Conservation (phyloP, 495 filamentous ascomycete species). For the Sordaria brevicollis region DNA sequence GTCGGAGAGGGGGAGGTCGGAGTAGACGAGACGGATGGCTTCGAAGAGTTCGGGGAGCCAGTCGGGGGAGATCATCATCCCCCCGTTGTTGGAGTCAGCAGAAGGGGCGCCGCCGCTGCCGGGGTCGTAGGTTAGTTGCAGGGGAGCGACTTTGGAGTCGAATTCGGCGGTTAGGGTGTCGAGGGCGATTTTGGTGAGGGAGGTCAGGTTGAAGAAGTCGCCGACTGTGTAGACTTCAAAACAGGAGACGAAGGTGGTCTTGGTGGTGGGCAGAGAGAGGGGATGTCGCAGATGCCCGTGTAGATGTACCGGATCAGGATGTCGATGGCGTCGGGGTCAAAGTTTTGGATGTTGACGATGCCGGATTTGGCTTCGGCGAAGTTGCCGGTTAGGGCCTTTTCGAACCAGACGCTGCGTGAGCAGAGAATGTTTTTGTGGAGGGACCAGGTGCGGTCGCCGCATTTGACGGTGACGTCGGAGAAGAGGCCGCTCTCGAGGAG, state of each 20-base stretch:
- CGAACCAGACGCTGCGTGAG: constrained; percentile 18
- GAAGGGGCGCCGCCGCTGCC: too few species aligned
- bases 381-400: constrained; percentile 14
- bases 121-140: constrained; percentile 10
- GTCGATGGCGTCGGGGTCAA: constrained; percentile 11
- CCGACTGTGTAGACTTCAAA: constrained; percentile 15
- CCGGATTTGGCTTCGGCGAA: constrained; percentile 16
- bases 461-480: constrained; percentile 16
- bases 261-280: background rate
- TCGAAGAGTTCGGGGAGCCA: constrained; percentile 19
- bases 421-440: constrained; percentile 23
- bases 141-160: constrained; percentile 2
- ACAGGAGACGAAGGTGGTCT: constrained; percentile 14
- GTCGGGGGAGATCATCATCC: background rate
- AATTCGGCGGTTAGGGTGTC: constrained; percentile 10
- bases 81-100: background rate
- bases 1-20: background rate
- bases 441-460: constrained; percentile 13
- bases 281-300: constrained; percentile 16
- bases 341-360: constrained; percentile 10
- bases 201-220: constrained; percentile 15
- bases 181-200: constrained; percentile 13
- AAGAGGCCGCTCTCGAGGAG: constrained; percentile 16
- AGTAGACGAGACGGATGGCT: constrained; percentile 12
- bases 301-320: constrained; percentile 19